Base-by-base conservation (phyloP, 2,329 filamentous ascomycete genomes). In the Biscogniauxia marginata region DNA sequence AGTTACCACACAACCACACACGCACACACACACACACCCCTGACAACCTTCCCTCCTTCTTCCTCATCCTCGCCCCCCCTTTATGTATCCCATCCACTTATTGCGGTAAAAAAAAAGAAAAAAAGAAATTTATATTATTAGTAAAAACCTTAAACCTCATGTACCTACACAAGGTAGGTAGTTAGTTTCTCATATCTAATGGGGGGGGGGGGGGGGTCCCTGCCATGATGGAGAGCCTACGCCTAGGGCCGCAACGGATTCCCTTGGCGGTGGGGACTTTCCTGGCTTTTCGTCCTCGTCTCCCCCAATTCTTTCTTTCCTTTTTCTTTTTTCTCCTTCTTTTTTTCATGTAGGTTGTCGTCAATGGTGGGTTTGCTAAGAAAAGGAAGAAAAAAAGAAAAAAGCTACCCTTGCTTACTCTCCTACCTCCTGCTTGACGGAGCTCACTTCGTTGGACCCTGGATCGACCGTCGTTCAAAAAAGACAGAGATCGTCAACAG, bases 371-470 rank as follows among this genome's bases (percentile, higher is more conserved):
- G 54, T 49, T 54, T 52, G 49, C 56, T 49, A 54, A 48, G 58
- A 58, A 60, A 20, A 18, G n/a, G n/a, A n/a, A n/a, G n/a, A n/a
- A n/a, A n/a, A n/a, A n/a, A n/a, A n/a, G n/a, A n/a, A n/a, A n/a
- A n/a, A 49, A 49, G 48, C 50, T 44, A n/a, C 23, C 45, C 34
- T 39, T 53, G 24, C 39, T 34, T 22, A 53, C 52, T 47, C 46
- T 49, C 44, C 46, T 56, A 53, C 24, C 11, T 11, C 3, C 8
- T 34, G 30, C 8, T 8, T 39, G 30, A 7, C 20, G 30, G n/a
- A 59, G 57, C 57, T 60, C 30, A n/a, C n/a, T 39, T 39, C 30
- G 13, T 39, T 39, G 30, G 30, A 60, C 58, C 58, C 58, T 60
- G 50, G 58, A 60, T 60, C 55, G 55, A 53, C 58, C 22, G 25